Percentiles rank a stretch among this genome's conserved stretches.
Evolutionary conservation across 2,329 filamentous ascomycete species (phyloP).

Genomic region (Penicillium fuscoglaucum): DNA sequence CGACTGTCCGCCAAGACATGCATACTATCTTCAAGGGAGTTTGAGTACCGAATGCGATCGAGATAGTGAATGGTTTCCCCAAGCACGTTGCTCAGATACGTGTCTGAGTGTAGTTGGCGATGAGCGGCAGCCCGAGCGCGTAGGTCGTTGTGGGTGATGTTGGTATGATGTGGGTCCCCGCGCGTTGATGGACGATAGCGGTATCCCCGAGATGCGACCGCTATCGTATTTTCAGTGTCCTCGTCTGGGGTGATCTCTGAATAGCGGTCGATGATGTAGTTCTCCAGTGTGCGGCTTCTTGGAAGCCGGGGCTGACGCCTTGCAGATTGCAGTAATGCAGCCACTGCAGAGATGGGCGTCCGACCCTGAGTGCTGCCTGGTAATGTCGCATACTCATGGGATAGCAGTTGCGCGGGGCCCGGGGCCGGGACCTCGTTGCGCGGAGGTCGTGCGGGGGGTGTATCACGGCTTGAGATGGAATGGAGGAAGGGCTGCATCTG

Average conservation of each 20-base stretch:
- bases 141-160: conserved; percentile 36
- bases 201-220: conserved; percentile 28
- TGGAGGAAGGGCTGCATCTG: conserved; percentile 30
- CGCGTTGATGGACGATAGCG: conserved; percentile 35
- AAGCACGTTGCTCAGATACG: conserved; percentile 43
- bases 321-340: conserved; percentile 44
- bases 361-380: conserved; percentile 19
- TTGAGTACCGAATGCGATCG: conserved; percentile 56
- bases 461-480: conserved; percentile 29
- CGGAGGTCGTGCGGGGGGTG: conserved; percentile 25
- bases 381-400: conserved; percentile 10
- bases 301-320: conserved; percentile 43
- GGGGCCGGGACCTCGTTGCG: conserved; percentile 25
- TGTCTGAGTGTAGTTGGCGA: conserved; percentile 38
- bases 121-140: conserved; percentile 39
- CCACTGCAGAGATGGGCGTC: conserved; percentile 35
- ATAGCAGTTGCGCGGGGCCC: conserved; percentile 20
- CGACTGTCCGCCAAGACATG: conserved; percentile 55
- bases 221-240: conserved; percentile 25
- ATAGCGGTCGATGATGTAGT: conserved; percentile 41
- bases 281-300: conserved; percentile 41
- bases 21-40: conserved; percentile 56
- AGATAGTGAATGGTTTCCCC: conserved; percentile 64
- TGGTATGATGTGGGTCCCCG: conserved; percentile 29
- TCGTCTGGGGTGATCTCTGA: conserved; percentile 29